Base-by-base conservation (phyloP, 2,329 filamentous ascomycete genomes). In the Phyllosticta citriasiana region DNA sequence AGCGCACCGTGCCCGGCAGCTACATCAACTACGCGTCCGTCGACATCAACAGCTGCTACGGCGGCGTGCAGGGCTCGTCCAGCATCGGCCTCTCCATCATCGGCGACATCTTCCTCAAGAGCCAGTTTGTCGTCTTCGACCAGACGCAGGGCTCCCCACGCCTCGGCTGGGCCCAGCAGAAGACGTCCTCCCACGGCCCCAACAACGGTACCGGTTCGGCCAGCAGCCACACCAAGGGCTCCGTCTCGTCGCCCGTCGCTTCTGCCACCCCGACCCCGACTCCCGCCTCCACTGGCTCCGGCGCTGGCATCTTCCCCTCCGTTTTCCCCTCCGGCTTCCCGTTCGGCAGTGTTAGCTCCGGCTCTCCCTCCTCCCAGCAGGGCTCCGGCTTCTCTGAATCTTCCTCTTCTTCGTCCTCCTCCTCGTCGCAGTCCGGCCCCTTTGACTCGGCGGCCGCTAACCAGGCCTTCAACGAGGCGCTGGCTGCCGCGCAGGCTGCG, bases 101-200 rank as follows among this genome's bases (percentile, higher is more conserved):
- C 61, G 90, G 90, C 9, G 88, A 92, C 63, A 79, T 88, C 61
- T 89, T 91, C 77, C 80, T 94, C 66, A 94, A 94, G 82, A 83
- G 83, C 60, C 79, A 88, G 64, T 91, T 88, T 70, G 84, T 87
- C 30, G 84, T 90, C 55, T 91, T 90, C 71, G 87, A 91, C 19
- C 26, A 69, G 72, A 73, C 66, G 73, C 73, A 27, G 65, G 67
- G 62, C 56, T 62, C n/a, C 66, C 66, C 51, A 68, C 69, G 2
- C 76, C 77, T 16, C 66, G 76, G 47, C 67, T 80, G 30, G 77
- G 78, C 59, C 8, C 59, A 60, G 27, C 59, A 60, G 47, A 47
- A 10, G 8, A 12, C 16, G 14, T n/a, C 40, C 3, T 47, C 40
- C 14, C 3, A 16, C 2, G 16, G 14, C 14, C 6, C 14, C 2